These are phyloP conservation scores for Imleria badia DNA, from an alignment of 768 basidiomycete genomes.

Conservation along the genomic window DNA sequence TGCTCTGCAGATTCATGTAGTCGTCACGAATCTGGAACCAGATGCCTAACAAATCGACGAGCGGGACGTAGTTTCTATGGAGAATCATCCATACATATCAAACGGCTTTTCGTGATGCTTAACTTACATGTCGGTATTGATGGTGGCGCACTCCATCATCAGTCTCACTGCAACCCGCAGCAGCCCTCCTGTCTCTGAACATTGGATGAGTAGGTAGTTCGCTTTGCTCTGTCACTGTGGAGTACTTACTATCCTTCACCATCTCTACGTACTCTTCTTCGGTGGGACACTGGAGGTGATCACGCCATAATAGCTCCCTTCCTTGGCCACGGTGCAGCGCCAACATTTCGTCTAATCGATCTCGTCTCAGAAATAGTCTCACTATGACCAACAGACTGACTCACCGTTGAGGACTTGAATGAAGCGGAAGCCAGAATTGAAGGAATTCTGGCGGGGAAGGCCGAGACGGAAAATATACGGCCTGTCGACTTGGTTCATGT, in stretches of 20 bases:
- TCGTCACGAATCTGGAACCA: conserved; percentile 63
- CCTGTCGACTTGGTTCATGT: conserved; percentile 3
- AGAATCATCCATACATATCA: not conserved
- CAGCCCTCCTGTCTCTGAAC: conserved; percentile 88
- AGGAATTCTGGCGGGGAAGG: not conserved
- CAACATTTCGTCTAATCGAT: conserved; percentile 58
- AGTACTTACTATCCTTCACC: conserved; percentile 85
- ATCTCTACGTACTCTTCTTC: conserved; percentile 94
- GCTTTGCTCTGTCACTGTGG: not conserved
- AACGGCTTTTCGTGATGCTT: too few relatives aligned
- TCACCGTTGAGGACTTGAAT: conserved; percentile 75
- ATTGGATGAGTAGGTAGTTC: not conserved
- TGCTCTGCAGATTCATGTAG: conserved; percentile 39
- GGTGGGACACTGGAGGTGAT: conserved; percentile 83
- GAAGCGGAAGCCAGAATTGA: conserved; percentile 43
- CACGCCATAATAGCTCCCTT: conserved; percentile 90
- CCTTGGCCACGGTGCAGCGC: conserved; percentile 94
- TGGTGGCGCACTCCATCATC: conserved; percentile 86
- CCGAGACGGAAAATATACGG: conserved; percentile 40
- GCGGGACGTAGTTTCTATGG: conserved; percentile 51
- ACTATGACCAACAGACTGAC: conserved; percentile 2
- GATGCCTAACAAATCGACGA: conserved; percentile 56
- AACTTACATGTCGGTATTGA: conserved; percentile 56
- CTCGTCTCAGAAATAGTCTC: not conserved
- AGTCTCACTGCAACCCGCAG: conserved; percentile 89